These are phyloP conservation scores for Taphrina sp. DNA, from an alignment of 1,139 yeast species.

Conservation along the genomic window DNA sequence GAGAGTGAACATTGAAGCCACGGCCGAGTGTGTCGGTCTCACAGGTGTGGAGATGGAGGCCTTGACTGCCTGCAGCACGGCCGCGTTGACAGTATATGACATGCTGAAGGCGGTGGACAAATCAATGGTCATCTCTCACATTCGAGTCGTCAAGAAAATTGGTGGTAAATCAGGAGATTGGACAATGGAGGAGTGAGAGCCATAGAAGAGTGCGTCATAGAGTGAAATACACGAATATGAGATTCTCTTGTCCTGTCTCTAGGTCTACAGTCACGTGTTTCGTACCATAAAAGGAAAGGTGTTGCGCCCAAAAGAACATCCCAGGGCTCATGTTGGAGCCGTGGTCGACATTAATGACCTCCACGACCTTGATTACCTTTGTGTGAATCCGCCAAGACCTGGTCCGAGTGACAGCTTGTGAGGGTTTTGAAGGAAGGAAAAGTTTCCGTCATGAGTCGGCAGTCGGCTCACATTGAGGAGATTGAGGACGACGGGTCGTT, in stretches of 20 bases:
- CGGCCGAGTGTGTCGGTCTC: slow-evolving; percentile 50
- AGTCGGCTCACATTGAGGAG: slow-evolving; percentile 25
- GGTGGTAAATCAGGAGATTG: slow-evolving; percentile 47
- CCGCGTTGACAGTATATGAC: slow-evolving; percentile 53
- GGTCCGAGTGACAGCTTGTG: neutral
- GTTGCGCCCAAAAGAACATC: too few species aligned
- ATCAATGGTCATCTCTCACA: slow-evolving; percentile 47
- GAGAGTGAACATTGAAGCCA: slow-evolving; percentile 42
- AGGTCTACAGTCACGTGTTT: too few species aligned
- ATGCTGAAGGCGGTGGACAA: slow-evolving; percentile 59
- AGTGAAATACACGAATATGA: too few species aligned
- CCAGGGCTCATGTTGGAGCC: too few species aligned
- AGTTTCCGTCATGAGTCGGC: slow-evolving; percentile 24
- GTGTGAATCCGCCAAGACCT: too few species aligned
- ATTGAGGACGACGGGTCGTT: slow-evolving; percentile 29
- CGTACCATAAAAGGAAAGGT: too few species aligned
- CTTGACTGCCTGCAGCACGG: slow-evolving; percentile 48
- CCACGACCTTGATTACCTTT: too few species aligned
- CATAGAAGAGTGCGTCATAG: too few species aligned
- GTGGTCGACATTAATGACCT: too few species aligned
- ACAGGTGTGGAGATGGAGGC: slow-evolving; percentile 62
- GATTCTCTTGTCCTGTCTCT: too few species aligned
- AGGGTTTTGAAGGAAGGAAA: neutral
- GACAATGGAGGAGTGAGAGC: too few species aligned
- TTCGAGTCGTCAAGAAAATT: slow-evolving; percentile 46